Conservation (phyloP, 2,329 filamentous ascomycete genomes). For the Cladosporium colombiae region DNA sequence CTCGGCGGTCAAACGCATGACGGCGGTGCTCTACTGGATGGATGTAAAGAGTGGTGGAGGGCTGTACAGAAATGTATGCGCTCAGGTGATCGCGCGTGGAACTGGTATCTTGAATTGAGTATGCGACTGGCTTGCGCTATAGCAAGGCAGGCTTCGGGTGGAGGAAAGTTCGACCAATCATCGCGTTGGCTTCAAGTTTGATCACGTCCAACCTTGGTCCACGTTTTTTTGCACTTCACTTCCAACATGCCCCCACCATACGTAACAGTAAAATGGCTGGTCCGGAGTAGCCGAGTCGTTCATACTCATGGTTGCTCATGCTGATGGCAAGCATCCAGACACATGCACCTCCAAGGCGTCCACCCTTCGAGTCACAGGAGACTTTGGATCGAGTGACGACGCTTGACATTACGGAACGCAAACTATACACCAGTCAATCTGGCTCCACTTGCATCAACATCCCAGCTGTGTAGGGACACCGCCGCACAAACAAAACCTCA, state of each 20-base stretch:
- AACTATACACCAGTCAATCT: neutral
- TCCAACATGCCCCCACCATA: neutral
- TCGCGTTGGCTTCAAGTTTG: neutral
- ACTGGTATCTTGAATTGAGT: neutral
- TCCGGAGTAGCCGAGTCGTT: neutral
- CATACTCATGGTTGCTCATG: neutral
- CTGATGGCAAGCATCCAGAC: neutral
- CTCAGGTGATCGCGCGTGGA: neutral
- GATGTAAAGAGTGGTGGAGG: neutral
- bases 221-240: neutral
- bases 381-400: neutral
- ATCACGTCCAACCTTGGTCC: neutral
- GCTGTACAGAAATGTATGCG: neutral
- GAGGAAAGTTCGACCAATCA: neutral
- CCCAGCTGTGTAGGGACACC: neutral
- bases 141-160: neutral
- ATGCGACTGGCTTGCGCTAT: neutral
- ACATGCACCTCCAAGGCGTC: neutral
- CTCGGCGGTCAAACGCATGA: constrained; percentile 93
- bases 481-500: neutral
- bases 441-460: neutral
- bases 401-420: neutral
- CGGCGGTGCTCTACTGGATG: constrained; percentile 29
- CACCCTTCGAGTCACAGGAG: neutral
- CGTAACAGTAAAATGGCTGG: neutral